These are phyloP conservation scores for Sugiyamaella paludigena DNA, from an alignment of 1,139 yeast species.

Conservation along the genomic window DNA sequence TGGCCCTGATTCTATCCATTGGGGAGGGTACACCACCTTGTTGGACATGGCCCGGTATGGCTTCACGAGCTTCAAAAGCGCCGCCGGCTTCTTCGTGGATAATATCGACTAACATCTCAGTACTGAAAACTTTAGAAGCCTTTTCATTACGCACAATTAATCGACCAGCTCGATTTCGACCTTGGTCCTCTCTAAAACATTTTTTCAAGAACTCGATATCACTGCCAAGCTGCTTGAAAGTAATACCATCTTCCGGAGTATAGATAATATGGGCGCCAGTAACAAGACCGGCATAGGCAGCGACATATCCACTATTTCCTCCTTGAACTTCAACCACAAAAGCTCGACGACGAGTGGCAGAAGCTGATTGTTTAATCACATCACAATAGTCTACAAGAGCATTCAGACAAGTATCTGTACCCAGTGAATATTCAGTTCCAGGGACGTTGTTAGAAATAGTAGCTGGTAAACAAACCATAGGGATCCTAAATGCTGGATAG, in stretches of 20 bases:
- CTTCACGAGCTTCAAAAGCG: slow-evolving; percentile 86
- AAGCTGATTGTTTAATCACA: slow-evolving; percentile 90
- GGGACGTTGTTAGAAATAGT: slow-evolving; percentile 98
- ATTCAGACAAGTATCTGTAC: slow-evolving; percentile 92
- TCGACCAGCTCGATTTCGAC: slow-evolving; percentile 83
- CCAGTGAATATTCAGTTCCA: slow-evolving; percentile 92
- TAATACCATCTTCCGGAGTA: slow-evolving; percentile 85
- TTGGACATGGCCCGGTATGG: slow-evolving; percentile 97
- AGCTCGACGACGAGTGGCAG: slow-evolving; percentile 90
- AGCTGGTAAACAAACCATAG: slow-evolving; percentile 91
- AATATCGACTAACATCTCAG: slow-evolving; percentile 78
- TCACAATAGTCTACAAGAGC: slow-evolving; percentile 90
- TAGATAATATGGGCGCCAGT: slow-evolving; percentile 93
- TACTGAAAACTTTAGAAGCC: slow-evolving; percentile 78
- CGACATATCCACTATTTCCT: slow-evolving; percentile 91
- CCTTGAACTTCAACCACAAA: slow-evolving; percentile 98
- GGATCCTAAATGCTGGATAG: slow-evolving; percentile 90
- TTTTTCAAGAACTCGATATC: slow-evolving; percentile 71
- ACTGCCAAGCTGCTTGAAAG: slow-evolving; percentile 66
- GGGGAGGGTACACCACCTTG: slow-evolving; percentile 97
- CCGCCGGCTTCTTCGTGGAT: slow-evolving; percentile 74
- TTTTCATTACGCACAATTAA: slow-evolving; percentile 79
- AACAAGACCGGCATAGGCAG: slow-evolving; percentile 82
- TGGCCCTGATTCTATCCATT: slow-evolving; percentile 88
- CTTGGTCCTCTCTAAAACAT: slow-evolving; percentile 70